Percentiles rank a stretch among this genome's conserved stretches.
Conservation (phyloP, 2,329 filamentous ascomycete species). For the Verticillium longisporum region DNA sequence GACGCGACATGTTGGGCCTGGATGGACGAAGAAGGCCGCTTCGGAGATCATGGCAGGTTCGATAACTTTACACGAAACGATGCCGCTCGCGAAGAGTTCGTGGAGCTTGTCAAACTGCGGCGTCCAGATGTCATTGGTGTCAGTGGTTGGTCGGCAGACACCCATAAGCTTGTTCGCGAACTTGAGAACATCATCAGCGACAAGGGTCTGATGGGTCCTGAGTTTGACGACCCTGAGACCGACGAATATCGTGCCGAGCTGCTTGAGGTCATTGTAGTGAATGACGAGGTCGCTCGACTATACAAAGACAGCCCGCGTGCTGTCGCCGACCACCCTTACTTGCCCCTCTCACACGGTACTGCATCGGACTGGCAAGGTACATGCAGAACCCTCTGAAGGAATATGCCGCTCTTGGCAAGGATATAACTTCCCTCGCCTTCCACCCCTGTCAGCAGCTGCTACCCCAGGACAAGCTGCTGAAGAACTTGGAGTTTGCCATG, state of each 20-base stretch:
- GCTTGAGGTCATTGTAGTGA: conserved; percentile 84
- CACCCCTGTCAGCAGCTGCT: conserved; percentile 86
- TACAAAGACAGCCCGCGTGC: conserved; percentile 88
- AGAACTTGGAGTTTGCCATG: conserved; percentile 89
- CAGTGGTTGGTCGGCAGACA: conserved; percentile 82
- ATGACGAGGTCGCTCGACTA: conserved; percentile 93
- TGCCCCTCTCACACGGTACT: conserved; percentile 76
- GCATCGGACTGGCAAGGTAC: conserved; percentile 81
- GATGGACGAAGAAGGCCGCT: conserved; percentile 85
- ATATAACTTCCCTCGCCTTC: conserved; percentile 80
- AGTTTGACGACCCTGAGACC: conserved; percentile 75
- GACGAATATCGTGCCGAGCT: conserved; percentile 70
- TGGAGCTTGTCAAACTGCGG: conserved; percentile 70
- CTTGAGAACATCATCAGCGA: conserved; percentile 72
- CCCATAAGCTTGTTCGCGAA: conserved; percentile 75
- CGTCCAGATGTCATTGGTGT: conserved; percentile 87
- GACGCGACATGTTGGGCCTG: conserved; percentile 88
- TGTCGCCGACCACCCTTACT: conserved; percentile 74
- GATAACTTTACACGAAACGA: conserved; percentile 68
- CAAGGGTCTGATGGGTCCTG: conserved; percentile 68
- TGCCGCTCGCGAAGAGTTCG: conserved; percentile 61
- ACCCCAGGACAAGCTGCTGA: conserved; percentile 78
- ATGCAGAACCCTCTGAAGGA: conserved; percentile 95
- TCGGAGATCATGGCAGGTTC: conserved; percentile 85
- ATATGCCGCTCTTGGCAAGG: conserved; percentile 85